Evolutionary conservation across 345 rosid genomes (phyloP), one percentile per base, ranked within the genome.

Genomic region (Barbarea vulgaris): DNA sequence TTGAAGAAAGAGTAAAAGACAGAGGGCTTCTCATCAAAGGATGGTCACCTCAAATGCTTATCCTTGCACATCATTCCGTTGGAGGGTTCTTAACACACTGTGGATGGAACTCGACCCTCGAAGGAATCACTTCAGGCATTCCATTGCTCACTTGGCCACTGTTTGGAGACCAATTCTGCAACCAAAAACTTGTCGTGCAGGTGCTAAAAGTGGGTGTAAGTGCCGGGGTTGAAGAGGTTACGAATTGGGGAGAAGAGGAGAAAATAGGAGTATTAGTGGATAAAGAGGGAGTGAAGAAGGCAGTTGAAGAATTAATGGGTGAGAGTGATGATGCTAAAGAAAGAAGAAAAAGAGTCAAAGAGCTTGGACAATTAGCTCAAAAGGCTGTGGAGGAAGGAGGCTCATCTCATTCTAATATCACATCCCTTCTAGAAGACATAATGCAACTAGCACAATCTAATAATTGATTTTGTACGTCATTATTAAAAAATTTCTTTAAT

Each of bases 121-220:
- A 79, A 12, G 79, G 79, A 4, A 46, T 79, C 13, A 74, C 73
- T 2, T 62, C 64, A 0, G 82, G 79, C 15, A 0, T 79, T 4
- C 73, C 79, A 8, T 1, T 74, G 50, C 42, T 79, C 0, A 79
- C 76, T 2, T 79, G 82, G 82, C 82, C 82, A 2, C 15, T 79
- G 1, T 74, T 74, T 48, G 73, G 27, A 1, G 79, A 79, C 37
- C 82, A 79, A 3, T 79, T 79, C 19, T 69, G 64, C 33, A 79
- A 79, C 6, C 59, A 74, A 25, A 79, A 75, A 34, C 12, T 86
- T 39, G 59, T 79, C 0, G 87, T 81, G 24, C 79, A 88, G 22
- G 68, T 84, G 3, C 37, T 84, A 24, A 48, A 53, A 42, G 79
- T 15, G 5, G 89, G 89, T 3, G 86, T 83, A 3, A 67, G 59